Conservation (phyloP, 1,284 basidiomycete species). For the Puccinia horiana region DNA sequence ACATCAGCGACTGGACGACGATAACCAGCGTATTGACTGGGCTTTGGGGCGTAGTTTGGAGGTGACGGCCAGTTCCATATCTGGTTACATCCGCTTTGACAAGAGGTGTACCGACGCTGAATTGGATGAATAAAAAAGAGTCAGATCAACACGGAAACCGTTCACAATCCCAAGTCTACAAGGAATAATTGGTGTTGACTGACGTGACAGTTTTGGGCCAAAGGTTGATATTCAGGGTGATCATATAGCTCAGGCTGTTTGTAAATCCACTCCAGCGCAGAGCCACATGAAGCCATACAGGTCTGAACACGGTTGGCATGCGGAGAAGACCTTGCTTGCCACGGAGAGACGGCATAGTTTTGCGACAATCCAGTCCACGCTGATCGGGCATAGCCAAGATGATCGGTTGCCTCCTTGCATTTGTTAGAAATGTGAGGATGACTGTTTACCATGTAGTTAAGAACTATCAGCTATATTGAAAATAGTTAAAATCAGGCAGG, state of each 20-base stretch:
- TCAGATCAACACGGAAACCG: too few relatives aligned
- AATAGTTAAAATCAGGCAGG: not conserved
- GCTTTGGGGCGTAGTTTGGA: not conserved
- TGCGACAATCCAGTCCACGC: not conserved
- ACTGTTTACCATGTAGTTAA: not conserved
- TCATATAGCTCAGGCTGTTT: slow-evolving; percentile 7
- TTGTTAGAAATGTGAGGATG: slow-evolving; percentile 7
- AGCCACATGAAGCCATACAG: slow-evolving; percentile 10
- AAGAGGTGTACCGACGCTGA: not conserved
- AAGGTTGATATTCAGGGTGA: not conserved
- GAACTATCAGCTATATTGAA: not conserved
- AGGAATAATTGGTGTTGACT: not conserved
- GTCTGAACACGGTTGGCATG: not conserved
- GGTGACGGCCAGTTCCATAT: slow-evolving; percentile 32
- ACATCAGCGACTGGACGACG: not conserved
- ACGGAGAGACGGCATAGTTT: not conserved
- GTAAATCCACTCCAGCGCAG: slow-evolving; percentile 7
- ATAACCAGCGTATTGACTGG: not conserved
- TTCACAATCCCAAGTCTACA: not conserved
- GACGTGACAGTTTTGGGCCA: not conserved
- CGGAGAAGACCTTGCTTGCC: slow-evolving; percentile 29
- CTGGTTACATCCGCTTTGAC: not conserved
- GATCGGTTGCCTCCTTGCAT: slow-evolving; percentile 12
- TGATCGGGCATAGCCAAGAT: not conserved
- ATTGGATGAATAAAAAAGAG: not conserved